phyloP scores from a whole-genome alignment of 2,329 filamentous ascomycete species.

The Xylaria multiplex region DNA sequence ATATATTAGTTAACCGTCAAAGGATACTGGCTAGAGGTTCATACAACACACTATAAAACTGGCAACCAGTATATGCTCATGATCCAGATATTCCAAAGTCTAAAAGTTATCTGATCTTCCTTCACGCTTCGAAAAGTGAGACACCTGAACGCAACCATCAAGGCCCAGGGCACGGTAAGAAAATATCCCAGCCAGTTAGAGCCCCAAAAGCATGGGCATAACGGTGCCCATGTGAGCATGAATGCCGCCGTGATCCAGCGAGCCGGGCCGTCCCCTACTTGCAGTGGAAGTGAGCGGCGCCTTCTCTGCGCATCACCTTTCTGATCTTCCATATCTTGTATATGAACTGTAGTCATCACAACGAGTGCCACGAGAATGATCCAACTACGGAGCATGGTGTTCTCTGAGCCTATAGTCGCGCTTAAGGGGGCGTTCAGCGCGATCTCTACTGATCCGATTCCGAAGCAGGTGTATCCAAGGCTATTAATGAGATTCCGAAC shows the following conservation, averaged over 20 bases:
- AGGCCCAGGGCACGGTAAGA: slow-evolving; percentile 2
- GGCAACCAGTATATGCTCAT: slow-evolving; percentile 12
- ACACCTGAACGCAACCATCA: slow-evolving; percentile 4
- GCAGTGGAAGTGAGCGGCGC: slow-evolving; percentile 34
- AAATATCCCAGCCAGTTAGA: slow-evolving; percentile 11
- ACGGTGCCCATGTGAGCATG: background rate
- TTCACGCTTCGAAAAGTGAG: slow-evolving; percentile 1
- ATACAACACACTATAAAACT: too few relatives aligned
- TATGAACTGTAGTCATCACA: slow-evolving; percentile 39
- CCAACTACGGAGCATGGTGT: slow-evolving; percentile 25
- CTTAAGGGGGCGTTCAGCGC: background rate
- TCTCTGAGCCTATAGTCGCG: background rate
- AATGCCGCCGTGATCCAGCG: slow-evolving; percentile 12
- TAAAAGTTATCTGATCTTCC: slow-evolving; percentile 11
- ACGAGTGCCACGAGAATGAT: slow-evolving; percentile 27
- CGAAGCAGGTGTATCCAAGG: slow-evolving; percentile 17
- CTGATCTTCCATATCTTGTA: slow-evolving; percentile 40
- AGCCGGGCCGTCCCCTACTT: slow-evolving; percentile 32
- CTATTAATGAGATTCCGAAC: slow-evolving; percentile 32
- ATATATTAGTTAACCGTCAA: too few relatives aligned
- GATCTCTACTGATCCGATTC: slow-evolving; percentile 14
- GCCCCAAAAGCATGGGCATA: slow-evolving; percentile 21
- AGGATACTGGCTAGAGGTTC: too few relatives aligned
- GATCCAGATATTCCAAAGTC: slow-evolving; percentile 14
- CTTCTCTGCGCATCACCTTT: slow-evolving; percentile 36